phyloP scores from a whole-genome alignment of 2,329 filamentous ascomycete species.

The Aspergillus neoniger region DNA sequence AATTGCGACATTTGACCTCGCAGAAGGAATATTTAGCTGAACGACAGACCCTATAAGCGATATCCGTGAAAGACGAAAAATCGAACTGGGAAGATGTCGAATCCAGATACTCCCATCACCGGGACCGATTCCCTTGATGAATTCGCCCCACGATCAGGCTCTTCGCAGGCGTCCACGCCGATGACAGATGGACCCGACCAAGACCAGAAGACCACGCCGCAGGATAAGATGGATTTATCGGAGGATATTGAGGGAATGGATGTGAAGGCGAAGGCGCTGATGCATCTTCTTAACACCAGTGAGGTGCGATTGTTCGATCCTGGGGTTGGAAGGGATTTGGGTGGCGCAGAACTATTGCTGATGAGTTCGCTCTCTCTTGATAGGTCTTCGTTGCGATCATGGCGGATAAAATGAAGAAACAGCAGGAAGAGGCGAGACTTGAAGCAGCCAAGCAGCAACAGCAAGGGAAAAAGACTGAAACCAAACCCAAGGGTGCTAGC shows the following conservation, averaged over 20 bases:
- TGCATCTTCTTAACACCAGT: slow-evolving; percentile 49
- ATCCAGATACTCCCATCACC: slow-evolving; percentile 29
- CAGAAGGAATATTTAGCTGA: too few species aligned
- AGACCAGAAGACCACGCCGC: slow-evolving; percentile 16
- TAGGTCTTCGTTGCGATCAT: slow-evolving; percentile 53
- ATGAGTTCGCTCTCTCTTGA: slow-evolving; percentile 3
- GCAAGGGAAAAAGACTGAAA: slow-evolving; percentile 25
- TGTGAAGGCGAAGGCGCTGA: slow-evolving; percentile 46
- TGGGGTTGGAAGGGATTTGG: not conserved
- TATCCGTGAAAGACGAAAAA: not conserved
- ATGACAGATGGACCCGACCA: slow-evolving; percentile 16
- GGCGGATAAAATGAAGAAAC: slow-evolving; percentile 53
- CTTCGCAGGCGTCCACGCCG: slow-evolving; percentile 36
- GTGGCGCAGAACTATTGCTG: not conserved
- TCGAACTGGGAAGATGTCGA: slow-evolving; percentile 26
- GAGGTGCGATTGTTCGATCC: slow-evolving; percentile 33
- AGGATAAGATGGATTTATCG: slow-evolving; percentile 15
- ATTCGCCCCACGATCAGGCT: slow-evolving; percentile 28
- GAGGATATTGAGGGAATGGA: slow-evolving; percentile 45
- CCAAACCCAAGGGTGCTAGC: slow-evolving; percentile 28
- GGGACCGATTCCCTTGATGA: slow-evolving; percentile 29
- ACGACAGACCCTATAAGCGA: too few species aligned
- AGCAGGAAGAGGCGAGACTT: slow-evolving; percentile 46
- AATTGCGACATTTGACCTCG: too few species aligned
- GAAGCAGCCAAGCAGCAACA: slow-evolving; percentile 35